A percentile compares a stretch with the other conserved stretches of the same genome.
These are phyloP conservation scores for Serendipita indica DNA, from an alignment of 768 basidiomycete genomes.

Conservation along the genomic window DNA sequence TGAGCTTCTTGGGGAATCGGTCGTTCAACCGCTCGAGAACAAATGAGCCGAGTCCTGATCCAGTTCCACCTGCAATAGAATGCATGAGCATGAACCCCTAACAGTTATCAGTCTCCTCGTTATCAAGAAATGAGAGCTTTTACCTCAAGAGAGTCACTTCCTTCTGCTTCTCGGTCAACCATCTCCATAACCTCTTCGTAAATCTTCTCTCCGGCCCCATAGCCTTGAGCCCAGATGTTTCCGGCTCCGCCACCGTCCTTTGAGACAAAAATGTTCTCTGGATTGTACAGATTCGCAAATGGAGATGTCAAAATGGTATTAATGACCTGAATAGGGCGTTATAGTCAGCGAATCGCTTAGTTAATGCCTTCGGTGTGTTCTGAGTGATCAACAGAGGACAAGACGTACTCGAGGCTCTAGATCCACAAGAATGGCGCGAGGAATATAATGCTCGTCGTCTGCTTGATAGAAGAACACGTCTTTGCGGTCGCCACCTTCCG, in stretches of 20 bases:
- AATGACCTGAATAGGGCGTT: conserved; percentile 54
- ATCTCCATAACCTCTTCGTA: conserved; percentile 99
- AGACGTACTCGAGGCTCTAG: conserved; percentile 79
- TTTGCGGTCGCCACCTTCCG: conserved; percentile 88
- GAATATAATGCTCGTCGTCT: conserved; percentile 99
- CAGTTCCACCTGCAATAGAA: conserved; percentile 97
- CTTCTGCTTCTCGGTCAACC: conserved; percentile 96
- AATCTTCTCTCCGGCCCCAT: conserved; percentile 72
- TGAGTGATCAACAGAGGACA: no score
- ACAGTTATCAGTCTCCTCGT: not conserved
- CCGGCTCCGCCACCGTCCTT: conserved; percentile 98
- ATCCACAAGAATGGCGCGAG: conserved; percentile 89
- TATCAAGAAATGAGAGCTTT: conserved; percentile 14
- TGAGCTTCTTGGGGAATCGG: conserved; percentile 96
- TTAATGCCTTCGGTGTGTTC: no score
- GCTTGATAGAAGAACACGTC: conserved; percentile 99
- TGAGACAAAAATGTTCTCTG: conserved; percentile 91
- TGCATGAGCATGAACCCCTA: conserved; percentile 99
- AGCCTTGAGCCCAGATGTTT: conserved; percentile 98
- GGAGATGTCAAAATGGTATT: conserved; percentile 84
- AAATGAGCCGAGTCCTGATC: conserved; percentile 97
- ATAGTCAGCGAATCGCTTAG: not conserved
- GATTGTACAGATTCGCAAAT: conserved; percentile 84
- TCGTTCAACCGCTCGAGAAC: conserved; percentile 92
- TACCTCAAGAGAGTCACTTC: conserved; percentile 92